Evolutionary conservation across 352 stramenopile genomes (phyloP).

Genomic region (Globisporangium polare): DNA sequence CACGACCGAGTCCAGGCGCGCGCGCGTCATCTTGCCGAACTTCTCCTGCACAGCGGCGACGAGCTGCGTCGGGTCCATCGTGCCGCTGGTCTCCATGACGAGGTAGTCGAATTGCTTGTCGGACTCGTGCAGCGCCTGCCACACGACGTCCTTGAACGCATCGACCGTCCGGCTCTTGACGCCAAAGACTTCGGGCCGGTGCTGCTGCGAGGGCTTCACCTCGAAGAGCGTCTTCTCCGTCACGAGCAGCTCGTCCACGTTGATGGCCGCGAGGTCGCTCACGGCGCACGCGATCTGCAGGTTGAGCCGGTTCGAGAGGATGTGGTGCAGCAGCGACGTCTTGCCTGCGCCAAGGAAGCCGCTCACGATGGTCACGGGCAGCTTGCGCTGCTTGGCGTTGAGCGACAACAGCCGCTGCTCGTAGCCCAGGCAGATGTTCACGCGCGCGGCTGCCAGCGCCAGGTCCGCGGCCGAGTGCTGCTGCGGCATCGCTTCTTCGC

Average conservation of each 20-base stretch:
- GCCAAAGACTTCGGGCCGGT: constrained; percentile 29
- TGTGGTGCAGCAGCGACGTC: constrained; percentile 61
- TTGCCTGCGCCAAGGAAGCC: constrained; percentile 69
- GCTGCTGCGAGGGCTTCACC: constrained; percentile 21
- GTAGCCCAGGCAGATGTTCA: constrained; percentile 53
- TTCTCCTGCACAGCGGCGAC: constrained; percentile 62
- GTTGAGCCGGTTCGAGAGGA: constrained; percentile 65
- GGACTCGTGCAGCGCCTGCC: constrained; percentile 42
- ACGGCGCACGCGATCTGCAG: constrained; percentile 64
- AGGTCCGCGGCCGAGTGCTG: constrained; percentile 20
- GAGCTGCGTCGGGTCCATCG: constrained; percentile 64
- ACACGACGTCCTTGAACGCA: constrained; percentile 75
- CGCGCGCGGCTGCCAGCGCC: constrained; percentile 39
- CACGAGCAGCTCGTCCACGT: constrained; percentile 67
- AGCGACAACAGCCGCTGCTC: constrained; percentile 49
- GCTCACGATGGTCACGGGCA: constrained; percentile 65
- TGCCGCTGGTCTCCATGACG: constrained; percentile 73
- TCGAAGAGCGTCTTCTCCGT: constrained; percentile 37
- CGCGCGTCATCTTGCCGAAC: constrained; percentile 77
- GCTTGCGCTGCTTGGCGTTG: constrained; percentile 40
- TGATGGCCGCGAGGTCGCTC: constrained; percentile 64
- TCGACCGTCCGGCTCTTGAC: constrained; percentile 29
- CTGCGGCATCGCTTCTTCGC: neutral
- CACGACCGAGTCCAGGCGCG: constrained; percentile 76
- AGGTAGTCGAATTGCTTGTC: constrained; percentile 69